These are phyloP conservation scores for Pythium dissimile DNA, from an alignment of 352 stramenopile genomes.

Conservation along the genomic window DNA sequence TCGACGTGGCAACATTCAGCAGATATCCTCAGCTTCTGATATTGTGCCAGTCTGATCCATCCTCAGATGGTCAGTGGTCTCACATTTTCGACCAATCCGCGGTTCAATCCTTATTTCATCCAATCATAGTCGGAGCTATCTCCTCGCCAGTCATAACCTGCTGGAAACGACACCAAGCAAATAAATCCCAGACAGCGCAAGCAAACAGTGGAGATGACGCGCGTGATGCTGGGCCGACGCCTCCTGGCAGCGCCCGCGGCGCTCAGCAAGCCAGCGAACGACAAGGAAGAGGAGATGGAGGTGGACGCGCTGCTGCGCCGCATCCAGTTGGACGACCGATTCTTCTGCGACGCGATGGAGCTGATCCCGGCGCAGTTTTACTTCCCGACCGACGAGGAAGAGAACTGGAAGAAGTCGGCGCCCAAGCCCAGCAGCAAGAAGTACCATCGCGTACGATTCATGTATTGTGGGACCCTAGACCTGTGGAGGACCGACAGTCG, in stretches of 20 bases:
- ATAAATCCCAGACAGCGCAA: background rate
- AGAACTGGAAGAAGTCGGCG: constrained; percentile 68
- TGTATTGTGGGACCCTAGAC: too few relatives aligned
- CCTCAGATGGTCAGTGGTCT: background rate
- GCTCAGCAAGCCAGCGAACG: background rate
- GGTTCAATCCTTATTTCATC: background rate
- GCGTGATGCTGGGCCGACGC: constrained; percentile 49
- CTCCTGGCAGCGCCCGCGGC: constrained; percentile 33
- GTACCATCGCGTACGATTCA: constrained; percentile 57
- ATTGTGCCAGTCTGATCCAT: background rate
- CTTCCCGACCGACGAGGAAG: constrained; percentile 72
- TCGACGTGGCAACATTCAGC: constrained; percentile 5
- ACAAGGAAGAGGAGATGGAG: constrained; percentile 3
- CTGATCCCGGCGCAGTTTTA: constrained; percentile 73
- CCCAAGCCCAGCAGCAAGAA: constrained; percentile 56
- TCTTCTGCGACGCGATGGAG: constrained; percentile 77
- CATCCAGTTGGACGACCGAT: constrained; percentile 48
- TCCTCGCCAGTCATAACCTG: constrained; percentile 23
- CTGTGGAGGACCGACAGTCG: too few relatives aligned
- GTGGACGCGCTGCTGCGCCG: constrained; percentile 13
- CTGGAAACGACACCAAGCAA: constrained; percentile 5
- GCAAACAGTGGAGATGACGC: constrained; percentile 6
- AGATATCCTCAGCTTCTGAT: background rate
- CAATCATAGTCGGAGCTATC: constrained; percentile 7
- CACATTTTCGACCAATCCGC: constrained; percentile 28